These are phyloP conservation scores for Aspergillus glaucus DNA, from an alignment of 2,329 filamentous ascomycete species.

Conservation along the genomic window DNA sequence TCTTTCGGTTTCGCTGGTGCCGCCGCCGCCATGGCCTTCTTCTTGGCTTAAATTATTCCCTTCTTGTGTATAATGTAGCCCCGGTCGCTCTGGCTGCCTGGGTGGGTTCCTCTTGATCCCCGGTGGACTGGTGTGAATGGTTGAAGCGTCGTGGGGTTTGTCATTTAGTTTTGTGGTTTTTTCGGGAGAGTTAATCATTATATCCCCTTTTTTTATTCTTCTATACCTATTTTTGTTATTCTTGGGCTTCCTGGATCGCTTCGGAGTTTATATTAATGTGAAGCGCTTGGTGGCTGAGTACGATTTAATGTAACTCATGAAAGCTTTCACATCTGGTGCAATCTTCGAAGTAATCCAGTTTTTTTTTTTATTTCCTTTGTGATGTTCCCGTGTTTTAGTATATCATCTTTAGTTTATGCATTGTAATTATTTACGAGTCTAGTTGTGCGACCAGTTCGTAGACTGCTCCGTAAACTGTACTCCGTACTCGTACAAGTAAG, in stretches of 20 bases:
- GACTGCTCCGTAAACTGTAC: no score
- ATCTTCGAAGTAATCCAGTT: not conserved
- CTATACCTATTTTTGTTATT: conserved; percentile 7
- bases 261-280: conserved; percentile 13
- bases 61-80: conserved; percentile 26
- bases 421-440: no score
- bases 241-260: conserved; percentile 15
- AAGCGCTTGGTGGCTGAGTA: conserved; percentile 20
- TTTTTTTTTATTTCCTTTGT: not conserved
- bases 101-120: not conserved
- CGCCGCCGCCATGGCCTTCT: conserved; percentile 25
- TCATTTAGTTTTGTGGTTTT: conserved; percentile 14
- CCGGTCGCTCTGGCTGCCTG: conserved; percentile 8
- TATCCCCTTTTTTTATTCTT: conserved; percentile 8
- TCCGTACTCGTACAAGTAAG: no score
- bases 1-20: conserved; percentile 26
- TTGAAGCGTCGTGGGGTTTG: conserved; percentile 7
- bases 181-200: conserved; percentile 18
- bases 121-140: conserved; percentile 4
- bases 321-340: conserved; percentile 7
- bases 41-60: conserved; percentile 25
- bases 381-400: not conserved
- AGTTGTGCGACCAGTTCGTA: no score
- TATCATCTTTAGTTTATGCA: no score
- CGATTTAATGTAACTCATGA: conserved; percentile 24